A percentile compares a stretch with the other conserved stretches of the same genome.
These are phyloP conservation scores for Thermothielavioides terrestris DNA, from an alignment of 495 filamentous ascomycete genomes.

Conservation along the genomic window DNA sequence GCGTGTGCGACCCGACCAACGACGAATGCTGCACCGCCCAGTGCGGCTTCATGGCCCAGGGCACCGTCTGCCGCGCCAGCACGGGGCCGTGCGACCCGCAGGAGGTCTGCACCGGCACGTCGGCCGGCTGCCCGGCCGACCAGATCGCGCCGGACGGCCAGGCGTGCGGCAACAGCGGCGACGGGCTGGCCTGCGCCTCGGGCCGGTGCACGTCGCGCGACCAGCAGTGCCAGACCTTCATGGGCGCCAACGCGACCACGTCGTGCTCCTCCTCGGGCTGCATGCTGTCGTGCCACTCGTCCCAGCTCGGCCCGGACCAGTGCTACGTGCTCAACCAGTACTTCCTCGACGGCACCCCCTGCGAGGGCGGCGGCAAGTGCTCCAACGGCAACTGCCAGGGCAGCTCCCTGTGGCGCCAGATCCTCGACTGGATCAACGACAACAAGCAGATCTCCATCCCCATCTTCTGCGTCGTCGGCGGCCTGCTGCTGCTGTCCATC, in stretches of 20 bases:
- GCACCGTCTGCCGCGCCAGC: slow-evolving; percentile 68
- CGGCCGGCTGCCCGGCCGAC: slow-evolving; percentile 67
- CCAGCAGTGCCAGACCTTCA: slow-evolving; percentile 77
- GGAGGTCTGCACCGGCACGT: slow-evolving; percentile 70
- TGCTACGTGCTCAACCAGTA: slow-evolving; percentile 79
- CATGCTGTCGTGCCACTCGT: slow-evolving; percentile 64
- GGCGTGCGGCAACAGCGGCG: slow-evolving; percentile 58
- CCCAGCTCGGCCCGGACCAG: slow-evolving; percentile 51
- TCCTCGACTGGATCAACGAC: slow-evolving; percentile 56
- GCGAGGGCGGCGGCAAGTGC: slow-evolving; percentile 73
- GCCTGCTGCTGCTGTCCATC: slow-evolving; percentile 54
- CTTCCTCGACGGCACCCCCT: slow-evolving; percentile 88
- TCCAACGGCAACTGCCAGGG: slow-evolving; percentile 64
- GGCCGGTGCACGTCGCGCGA: slow-evolving; percentile 93
- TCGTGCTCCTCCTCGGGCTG: slow-evolving; percentile 72
- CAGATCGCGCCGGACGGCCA: slow-evolving; percentile 58
- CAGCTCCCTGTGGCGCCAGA: slow-evolving; percentile 49
- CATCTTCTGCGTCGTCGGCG: slow-evolving; percentile 58
- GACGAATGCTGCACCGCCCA: slow-evolving; percentile 73
- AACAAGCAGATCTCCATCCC: slow-evolving; percentile 72
- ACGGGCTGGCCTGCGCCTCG: slow-evolving; percentile 69
- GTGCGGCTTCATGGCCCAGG: slow-evolving; percentile 62
- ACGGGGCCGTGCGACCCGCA: slow-evolving; percentile 73
- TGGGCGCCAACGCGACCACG: slow-evolving; percentile 79
- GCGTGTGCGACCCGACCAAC: slow-evolving; percentile 83